Evolutionary conservation across 129 eudicot genomes (phyloP).

Genomic region (Arctium minus): DNA sequence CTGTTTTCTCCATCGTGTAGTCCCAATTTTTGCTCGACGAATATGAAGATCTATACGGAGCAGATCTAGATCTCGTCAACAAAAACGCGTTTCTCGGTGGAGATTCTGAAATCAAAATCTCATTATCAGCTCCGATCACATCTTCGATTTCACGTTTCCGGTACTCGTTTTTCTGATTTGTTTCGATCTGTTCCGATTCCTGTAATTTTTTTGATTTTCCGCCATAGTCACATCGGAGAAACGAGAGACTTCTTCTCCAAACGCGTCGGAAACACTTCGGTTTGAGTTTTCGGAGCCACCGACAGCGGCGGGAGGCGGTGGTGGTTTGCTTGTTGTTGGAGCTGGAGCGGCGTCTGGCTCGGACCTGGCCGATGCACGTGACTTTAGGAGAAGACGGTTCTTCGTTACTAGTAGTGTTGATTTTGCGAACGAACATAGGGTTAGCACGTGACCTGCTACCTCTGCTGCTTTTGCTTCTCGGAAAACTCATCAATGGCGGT

Average conservation of each 20-base stretch:
- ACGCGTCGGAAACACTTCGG: constrained; percentile 21
- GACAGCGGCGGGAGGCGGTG: constrained; percentile 11
- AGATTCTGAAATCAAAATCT: background rate
- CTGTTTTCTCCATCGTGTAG: constrained; percentile 11
- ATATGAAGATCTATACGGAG: constrained; percentile 65
- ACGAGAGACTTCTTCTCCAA: constrained; percentile 19
- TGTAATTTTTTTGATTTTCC: constrained; percentile 13
- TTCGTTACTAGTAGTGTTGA: constrained; percentile 5
- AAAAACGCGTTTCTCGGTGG: constrained; percentile 62
- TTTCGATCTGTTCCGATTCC: constrained; percentile 15
- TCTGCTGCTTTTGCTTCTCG: constrained; percentile 57
- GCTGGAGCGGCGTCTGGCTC: constrained; percentile 25
- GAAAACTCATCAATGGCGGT: constrained; percentile 60
- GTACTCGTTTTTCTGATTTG: constrained; percentile 1
- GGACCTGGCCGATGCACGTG: constrained; percentile 94
- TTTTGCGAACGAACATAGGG: constrained; percentile 38
- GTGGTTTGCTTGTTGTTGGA: constrained; percentile 26
- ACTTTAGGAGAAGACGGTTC: constrained; percentile 92
- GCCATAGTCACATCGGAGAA: constrained; percentile 39
- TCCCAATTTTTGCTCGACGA: constrained; percentile 42
- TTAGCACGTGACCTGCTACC: constrained; percentile 51
- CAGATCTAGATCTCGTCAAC: constrained; percentile 78
- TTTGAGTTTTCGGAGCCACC: constrained; percentile 11
- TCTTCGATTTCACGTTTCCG: background rate
- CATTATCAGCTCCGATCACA: background rate